Evolutionary conservation across 352 stramenopile species (phyloP).

Genomic region (Phytophthora foliorum): DNA sequence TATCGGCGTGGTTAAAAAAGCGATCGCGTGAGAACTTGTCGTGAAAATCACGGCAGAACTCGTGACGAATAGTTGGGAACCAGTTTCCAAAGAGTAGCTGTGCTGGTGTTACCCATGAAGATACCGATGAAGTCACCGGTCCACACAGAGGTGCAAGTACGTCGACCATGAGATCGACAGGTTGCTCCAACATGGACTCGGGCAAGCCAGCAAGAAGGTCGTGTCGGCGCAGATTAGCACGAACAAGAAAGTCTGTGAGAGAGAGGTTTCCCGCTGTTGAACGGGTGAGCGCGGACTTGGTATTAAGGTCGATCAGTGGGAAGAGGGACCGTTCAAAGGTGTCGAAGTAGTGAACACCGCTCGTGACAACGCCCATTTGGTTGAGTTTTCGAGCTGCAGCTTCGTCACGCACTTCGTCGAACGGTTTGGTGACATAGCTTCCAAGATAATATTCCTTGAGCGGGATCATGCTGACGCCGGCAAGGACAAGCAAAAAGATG

Average conservation of each 20-base stretch:
- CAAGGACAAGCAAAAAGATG: constrained; percentile 28
- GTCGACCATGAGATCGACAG: constrained; percentile 50
- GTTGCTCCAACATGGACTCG: constrained; percentile 17
- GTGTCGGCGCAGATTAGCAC: constrained; percentile 36
- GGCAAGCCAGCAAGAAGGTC: constrained; percentile 39
- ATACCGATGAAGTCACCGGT: constrained; percentile 5
- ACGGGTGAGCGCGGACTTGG: constrained; percentile 20
- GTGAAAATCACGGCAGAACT: constrained; percentile 54
- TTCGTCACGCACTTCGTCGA: constrained; percentile 53
- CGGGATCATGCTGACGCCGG: constrained; percentile 35
- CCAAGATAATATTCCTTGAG: constrained; percentile 57
- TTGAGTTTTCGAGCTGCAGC: constrained; percentile 42
- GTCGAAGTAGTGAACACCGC: constrained; percentile 47
- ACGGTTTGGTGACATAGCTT: constrained; percentile 50
- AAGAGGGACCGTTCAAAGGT: constrained; percentile 38
- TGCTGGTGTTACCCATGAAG: constrained; percentile 29
- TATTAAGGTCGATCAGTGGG: constrained; percentile 38
- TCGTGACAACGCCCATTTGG: constrained; percentile 41
- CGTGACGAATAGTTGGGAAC: constrained; percentile 48
- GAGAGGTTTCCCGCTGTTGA: constrained; percentile 14
- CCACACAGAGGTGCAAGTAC: constrained; percentile 46
- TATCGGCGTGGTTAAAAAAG: constrained; percentile 40
- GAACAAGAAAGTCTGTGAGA: constrained; percentile 48
- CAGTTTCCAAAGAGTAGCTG: constrained; percentile 52
- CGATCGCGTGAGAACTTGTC: constrained; percentile 40